Evolutionary conservation across 2,329 filamentous ascomycete species (phyloP).

Genomic region (Neopestalotiopsis sp.): DNA sequence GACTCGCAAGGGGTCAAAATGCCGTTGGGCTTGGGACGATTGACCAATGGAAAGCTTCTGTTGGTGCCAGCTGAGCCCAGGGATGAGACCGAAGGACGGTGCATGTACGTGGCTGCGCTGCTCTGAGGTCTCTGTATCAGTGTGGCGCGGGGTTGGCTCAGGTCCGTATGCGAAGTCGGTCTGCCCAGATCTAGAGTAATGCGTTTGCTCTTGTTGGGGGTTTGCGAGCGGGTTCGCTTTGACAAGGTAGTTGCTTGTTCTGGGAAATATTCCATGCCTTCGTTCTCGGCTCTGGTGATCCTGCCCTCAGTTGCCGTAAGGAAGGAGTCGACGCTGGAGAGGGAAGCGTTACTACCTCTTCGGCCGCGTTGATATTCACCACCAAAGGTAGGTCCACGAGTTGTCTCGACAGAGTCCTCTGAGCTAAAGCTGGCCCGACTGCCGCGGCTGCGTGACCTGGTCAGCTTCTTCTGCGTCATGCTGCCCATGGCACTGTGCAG

Average conservation of each 20-base stretch:
- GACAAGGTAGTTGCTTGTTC: slow-evolving; percentile 27
- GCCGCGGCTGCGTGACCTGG: slow-evolving; percentile 36
- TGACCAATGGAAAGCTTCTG: slow-evolving; percentile 66
- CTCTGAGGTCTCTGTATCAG: slow-evolving; percentile 50
- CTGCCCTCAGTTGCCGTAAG: slow-evolving; percentile 59
- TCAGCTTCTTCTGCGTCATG: slow-evolving; percentile 61
- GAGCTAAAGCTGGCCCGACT: slow-evolving; percentile 62
- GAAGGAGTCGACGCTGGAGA: slow-evolving; percentile 59
- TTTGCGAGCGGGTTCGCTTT: slow-evolving; percentile 34
- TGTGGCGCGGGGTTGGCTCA: slow-evolving; percentile 34
- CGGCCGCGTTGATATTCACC: slow-evolving; percentile 33
- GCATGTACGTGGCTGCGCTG: slow-evolving; percentile 44
- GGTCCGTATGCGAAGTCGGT: slow-evolving; percentile 28
- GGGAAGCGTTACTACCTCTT: slow-evolving; percentile 54
- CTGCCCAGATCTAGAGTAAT: slow-evolving; percentile 28
- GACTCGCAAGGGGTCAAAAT: slow-evolving; percentile 54
- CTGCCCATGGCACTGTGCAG: slow-evolving; percentile 89
- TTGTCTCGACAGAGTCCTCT: slow-evolving; percentile 66
- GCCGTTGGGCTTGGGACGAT: slow-evolving; percentile 51
- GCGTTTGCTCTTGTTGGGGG: slow-evolving; percentile 37
- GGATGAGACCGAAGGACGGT: slow-evolving; percentile 62
- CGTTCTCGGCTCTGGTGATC: slow-evolving; percentile 30
- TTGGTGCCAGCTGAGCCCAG: slow-evolving; percentile 63
- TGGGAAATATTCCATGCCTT: slow-evolving; percentile 26
- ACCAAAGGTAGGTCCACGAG: slow-evolving; percentile 49